These are phyloP conservation scores for Penicillium bovifimosum DNA, from an alignment of 495 filamentous ascomycete genomes.

Conservation along the genomic window DNA sequence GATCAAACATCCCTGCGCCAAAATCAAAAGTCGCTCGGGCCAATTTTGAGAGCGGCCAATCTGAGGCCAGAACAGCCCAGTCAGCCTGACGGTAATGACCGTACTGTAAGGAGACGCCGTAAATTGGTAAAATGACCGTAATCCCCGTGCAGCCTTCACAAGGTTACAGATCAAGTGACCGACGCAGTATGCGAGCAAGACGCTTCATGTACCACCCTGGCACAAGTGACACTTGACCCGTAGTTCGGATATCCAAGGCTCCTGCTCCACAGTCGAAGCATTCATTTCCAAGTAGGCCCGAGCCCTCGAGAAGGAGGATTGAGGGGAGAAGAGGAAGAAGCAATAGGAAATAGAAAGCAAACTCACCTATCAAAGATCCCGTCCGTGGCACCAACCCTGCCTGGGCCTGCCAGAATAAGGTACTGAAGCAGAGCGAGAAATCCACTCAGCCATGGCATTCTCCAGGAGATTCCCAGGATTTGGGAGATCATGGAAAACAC, in stretches of 20 bases:
- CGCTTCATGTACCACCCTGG: constrained; percentile 28
- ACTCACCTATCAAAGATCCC: constrained; percentile 88
- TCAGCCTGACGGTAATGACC: constrained; percentile 36
- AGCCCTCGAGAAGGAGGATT: constrained; percentile 15
- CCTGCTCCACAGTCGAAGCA: constrained; percentile 30
- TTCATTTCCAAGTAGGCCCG: constrained; percentile 21
- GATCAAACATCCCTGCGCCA: constrained; percentile 5
- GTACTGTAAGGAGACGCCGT: constrained; percentile 24
- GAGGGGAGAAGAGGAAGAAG: constrained; percentile 17
- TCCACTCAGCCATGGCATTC: constrained; percentile 84
- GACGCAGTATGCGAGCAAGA: constrained; percentile 56
- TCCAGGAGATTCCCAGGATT: constrained; percentile 61
- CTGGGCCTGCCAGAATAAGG: constrained; percentile 63
- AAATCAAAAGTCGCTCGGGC: constrained; percentile 20
- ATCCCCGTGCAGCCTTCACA: neutral
- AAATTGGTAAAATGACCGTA: constrained; percentile 25
- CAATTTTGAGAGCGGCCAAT: constrained; percentile 20
- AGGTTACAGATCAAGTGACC: constrained; percentile 59
- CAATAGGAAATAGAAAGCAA: constrained; percentile 15
- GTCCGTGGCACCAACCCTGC: constrained; percentile 65
- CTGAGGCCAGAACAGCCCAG: constrained; percentile 10
- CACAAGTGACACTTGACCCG: constrained; percentile 29
- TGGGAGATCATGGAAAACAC: constrained; percentile 64
- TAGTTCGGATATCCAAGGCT: constrained; percentile 34
- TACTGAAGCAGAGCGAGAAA: constrained; percentile 66